Percentiles rank a stretch among this genome's conserved stretches.
phyloP scores from a whole-genome alignment of 805 yeast genomes.

The Geotrichum ghanense region DNA sequence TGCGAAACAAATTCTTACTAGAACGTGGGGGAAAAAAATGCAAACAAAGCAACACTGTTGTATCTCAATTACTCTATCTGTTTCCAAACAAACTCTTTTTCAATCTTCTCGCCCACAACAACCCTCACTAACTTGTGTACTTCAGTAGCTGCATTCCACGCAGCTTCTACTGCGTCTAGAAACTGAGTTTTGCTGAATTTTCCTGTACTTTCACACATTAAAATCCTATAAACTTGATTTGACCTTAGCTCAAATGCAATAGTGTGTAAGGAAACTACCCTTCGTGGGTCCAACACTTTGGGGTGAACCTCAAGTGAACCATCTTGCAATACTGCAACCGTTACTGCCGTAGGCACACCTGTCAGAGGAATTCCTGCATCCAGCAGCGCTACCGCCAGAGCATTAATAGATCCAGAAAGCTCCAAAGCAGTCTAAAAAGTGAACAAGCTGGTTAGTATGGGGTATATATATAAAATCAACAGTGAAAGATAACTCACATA shows the following conservation, averaged over 20 bases:
- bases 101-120: conserved; percentile 36
- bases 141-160: conserved; percentile 36
- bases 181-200: conserved; percentile 47
- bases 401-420: conserved; percentile 60
- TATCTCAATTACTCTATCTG: neutral
- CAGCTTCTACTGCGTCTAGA: conserved; percentile 39
- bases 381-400: conserved; percentile 59
- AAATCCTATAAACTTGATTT: conserved; percentile 39
- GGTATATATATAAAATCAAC: neutral
- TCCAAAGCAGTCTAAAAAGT: conserved; percentile 31
- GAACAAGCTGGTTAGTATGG: neutral
- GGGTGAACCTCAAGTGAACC: conserved; percentile 34
- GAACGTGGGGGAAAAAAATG: too few relatives aligned
- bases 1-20: too few relatives aligned
- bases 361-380: conserved; percentile 69
- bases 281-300: conserved; percentile 28
- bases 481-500: conserved; percentile 8
- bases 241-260: conserved; percentile 47
- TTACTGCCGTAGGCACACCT: conserved; percentile 48
- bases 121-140: conserved; percentile 37
- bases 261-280: conserved; percentile 45
- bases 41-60: too few relatives aligned
- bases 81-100: conserved; percentile 51
- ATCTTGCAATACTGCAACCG: conserved; percentile 30
- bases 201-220: conserved; percentile 69